phyloP scores from a whole-genome alignment of 805 yeast species.

The Alloascoidea hylecoeti region DNA sequence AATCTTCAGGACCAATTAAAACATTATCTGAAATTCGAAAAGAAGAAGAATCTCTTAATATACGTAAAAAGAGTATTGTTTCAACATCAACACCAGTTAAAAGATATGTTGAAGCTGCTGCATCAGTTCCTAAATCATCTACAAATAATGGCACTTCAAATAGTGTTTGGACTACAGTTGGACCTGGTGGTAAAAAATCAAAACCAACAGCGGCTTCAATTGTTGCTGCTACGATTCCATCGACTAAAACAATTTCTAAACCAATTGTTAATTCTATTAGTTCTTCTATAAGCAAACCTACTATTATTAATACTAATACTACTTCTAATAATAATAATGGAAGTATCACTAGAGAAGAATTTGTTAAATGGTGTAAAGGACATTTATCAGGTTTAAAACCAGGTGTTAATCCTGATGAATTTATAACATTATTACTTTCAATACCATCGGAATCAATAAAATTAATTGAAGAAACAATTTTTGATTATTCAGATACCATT shows the following conservation, averaged over 20 bases:
- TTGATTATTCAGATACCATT: slow-evolving; percentile 77
- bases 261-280: slow-evolving; percentile 4
- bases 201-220: slow-evolving; percentile 7
- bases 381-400: slow-evolving; percentile 40
- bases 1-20: slow-evolving; percentile 12
- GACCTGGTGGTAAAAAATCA: slow-evolving; percentile 60
- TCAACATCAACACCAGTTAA: slow-evolving; percentile 1
- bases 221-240: slow-evolving; percentile 9
- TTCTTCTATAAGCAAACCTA: slow-evolving; percentile 5
- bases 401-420: slow-evolving; percentile 65
- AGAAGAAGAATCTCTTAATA: slow-evolving; percentile 19
- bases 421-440: slow-evolving; percentile 65
- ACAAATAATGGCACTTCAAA: slow-evolving; percentile 6
- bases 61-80: slow-evolving; percentile 2
- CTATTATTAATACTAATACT: slow-evolving; percentile 7
- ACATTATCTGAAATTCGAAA: slow-evolving; percentile 21
- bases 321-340: slow-evolving; percentile 6
- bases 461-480: slow-evolving; percentile 85
- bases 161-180: slow-evolving; percentile 16
- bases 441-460: slow-evolving; percentile 76
- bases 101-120: slow-evolving; percentile 5
- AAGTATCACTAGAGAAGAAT: slow-evolving; percentile 18
- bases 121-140: slow-evolving; percentile 6
- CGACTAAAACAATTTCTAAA: slow-evolving; percentile 2
- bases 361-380: slow-evolving; percentile 23